These are phyloP conservation scores for Collybiopsis confluens DNA, from an alignment of 768 basidiomycete genomes.

Conservation along the genomic window DNA sequence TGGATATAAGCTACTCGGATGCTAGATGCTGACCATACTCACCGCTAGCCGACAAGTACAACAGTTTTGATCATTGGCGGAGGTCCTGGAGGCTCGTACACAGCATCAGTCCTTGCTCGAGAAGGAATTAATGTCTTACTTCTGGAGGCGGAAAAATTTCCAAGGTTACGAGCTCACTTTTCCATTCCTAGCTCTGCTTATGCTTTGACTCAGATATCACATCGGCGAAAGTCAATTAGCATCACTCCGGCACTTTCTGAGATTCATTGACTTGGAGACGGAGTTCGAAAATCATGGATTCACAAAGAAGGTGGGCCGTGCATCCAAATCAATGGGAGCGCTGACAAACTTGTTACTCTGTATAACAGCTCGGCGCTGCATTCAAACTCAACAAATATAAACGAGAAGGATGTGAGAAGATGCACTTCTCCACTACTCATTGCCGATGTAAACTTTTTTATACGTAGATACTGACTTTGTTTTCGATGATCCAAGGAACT, in stretches of 20 bases:
- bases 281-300: constrained; percentile 41
- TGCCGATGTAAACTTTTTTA: background rate
- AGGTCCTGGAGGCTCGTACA: constrained; percentile 23
- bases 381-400: constrained; percentile 55
- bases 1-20: no score
- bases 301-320: constrained; percentile 36
- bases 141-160: constrained; percentile 40
- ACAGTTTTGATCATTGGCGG: constrained; percentile 36
- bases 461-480: constrained; percentile 65
- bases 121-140: constrained; percentile 21
- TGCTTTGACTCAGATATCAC: constrained; percentile 28
- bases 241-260: constrained; percentile 44
- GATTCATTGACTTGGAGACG: constrained; percentile 46
- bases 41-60: constrained; percentile 3
- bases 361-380: constrained; percentile 50
- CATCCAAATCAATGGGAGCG: background rate
- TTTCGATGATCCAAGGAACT: constrained; percentile 40
- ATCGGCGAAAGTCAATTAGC: constrained; percentile 30
- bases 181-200: background rate
- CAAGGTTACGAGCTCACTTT: constrained; percentile 31
- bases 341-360: background rate
- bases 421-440: background rate
- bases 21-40: no score
- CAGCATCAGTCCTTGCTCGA: constrained; percentile 20
- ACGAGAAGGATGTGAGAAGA: constrained; percentile 51